Evolutionary conservation across 2,329 filamentous ascomycete species (phyloP), one percentile per base, ranked within the genome.

Genomic region (Paracoccidioides brasiliensis): DNA sequence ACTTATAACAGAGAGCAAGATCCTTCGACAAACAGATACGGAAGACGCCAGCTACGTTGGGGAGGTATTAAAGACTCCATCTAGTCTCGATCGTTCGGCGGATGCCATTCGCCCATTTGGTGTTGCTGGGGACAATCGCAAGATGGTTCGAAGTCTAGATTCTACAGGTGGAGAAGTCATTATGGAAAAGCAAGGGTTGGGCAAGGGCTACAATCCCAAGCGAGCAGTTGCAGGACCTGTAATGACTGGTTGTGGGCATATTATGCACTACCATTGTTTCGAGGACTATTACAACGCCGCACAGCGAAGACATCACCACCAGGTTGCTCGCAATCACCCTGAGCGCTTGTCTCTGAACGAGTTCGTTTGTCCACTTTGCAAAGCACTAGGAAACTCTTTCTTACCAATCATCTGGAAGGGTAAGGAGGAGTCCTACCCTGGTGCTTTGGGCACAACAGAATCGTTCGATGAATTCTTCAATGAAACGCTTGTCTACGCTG

Each of bases 231-330:
- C 80, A 15, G 93, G 90, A 0, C 87, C 91, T 0, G 85, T 97
- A 1, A 88, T 90, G 9, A 88, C 87, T 40, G 89, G 91, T 8
- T 98, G 93, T 70, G 93, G 93, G 2, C 93, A 98, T 69, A 94
- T 98, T 65, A 98, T 98, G 93, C 93, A 98, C 69, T 97, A 88
- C 68, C 83, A 81, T 62, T 98, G 93, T 72, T 98, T 98, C 67
- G 90, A 96, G 64, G 81, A 86, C 43, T 98, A 97, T 66, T 86
- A 88, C 61, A 82, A 87, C 48, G 89, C 91, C 3, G 95, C 89
- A 0, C 78, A 84, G 54, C 80, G 90, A 58, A 82, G 93, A 42
- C 94, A 98, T 67, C 81, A 81, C 22, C 88, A 93, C 64, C 93
- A 98, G 68, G 95, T 98, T 69, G 90, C 93, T 6, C 81, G 93